Evolutionary conservation across 257 asterid genomes (phyloP).

Genomic region (Solanum appendiculatum): DNA sequence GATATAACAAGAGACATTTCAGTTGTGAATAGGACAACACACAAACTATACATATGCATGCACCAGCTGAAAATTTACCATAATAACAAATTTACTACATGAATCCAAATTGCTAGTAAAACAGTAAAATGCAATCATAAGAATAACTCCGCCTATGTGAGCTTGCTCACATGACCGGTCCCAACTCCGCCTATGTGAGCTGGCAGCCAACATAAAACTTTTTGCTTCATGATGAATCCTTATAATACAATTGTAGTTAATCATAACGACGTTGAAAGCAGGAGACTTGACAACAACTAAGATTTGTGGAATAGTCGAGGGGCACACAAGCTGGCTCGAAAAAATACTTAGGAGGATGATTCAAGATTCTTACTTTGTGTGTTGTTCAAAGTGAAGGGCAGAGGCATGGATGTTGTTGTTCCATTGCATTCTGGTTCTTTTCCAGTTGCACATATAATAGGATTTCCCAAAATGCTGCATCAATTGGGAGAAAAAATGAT

Average conservation of each 20-base stretch:
- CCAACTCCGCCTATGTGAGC: no score
- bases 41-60: neutral
- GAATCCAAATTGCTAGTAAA: neutral
- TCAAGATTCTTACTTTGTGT: slow-evolving; percentile 50
- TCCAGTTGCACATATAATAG: slow-evolving; percentile 82
- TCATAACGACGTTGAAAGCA: neutral
- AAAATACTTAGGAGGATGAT: neutral
- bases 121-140: no score
- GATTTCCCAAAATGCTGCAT: slow-evolving; percentile 77
- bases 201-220: no score
- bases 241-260: neutral
- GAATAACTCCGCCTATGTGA: no score
- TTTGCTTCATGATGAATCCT: neutral
- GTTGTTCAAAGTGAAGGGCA: slow-evolving; percentile 35
- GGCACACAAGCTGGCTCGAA: neutral
- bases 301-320: neutral
- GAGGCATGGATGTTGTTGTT: slow-evolving; percentile 49
- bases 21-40: neutral
- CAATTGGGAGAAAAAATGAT: neutral
- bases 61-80: neutral
- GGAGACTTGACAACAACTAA: neutral
- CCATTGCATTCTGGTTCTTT: slow-evolving; percentile 80
- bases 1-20: neutral
- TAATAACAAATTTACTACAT: neutral
- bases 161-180: no score